Evolutionary conservation across 192 early-diverging fungal species (phyloP), one percentile per base, ranked within the genome.

Genomic region (Allomyces arbusculus): DNA sequence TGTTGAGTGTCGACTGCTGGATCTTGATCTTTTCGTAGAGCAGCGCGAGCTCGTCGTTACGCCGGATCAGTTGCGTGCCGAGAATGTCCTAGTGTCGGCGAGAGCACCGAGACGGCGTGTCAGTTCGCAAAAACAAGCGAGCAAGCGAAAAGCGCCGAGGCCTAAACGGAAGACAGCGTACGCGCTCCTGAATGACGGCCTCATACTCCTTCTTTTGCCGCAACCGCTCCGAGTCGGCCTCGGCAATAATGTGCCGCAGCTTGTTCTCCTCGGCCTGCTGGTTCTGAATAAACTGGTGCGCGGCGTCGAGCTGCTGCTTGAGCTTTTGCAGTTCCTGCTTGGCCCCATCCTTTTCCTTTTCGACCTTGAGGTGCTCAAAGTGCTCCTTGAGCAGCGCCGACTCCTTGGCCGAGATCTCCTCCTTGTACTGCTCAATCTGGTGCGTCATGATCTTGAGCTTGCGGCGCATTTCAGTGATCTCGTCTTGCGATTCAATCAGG

Each of bases 11-110:
- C 6, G 78, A 80, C 0, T 77, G 77, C 64, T 84, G 82, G 67
- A 84, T 80, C 64, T 79, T 80, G 67, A 84, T 78, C 67, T 84
- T 84, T 66, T 84, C 82, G 66, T 84, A 82, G 1, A 84, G 69
- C 16, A 84, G 70, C 19, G 79, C 75, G 40, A 84, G 73, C 64
- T 83, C 81, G 65, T 83, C 81, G 64, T 83, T 83, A 7, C 79
- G 71, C 61, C 79, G 74, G 28, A 81, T 83, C 20, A 81, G 70
- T 71, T 81, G 79, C 4, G 79, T 83, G 24, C 79, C 81, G 45
- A 83, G 75, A 67, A 83, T 81, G 61, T 83, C 81, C 79, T 80
- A 55, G 14, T 33, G 50, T 61, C 45, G 26, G 10, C 5, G n/a
- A 19, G n/a, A 66, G 25, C 14, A 4, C 33, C 2, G 7, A 40